Evolutionary conservation across 2,329 filamentous ascomycete genomes (phyloP).

Genomic region (Epicoccum sorghinum): DNA sequence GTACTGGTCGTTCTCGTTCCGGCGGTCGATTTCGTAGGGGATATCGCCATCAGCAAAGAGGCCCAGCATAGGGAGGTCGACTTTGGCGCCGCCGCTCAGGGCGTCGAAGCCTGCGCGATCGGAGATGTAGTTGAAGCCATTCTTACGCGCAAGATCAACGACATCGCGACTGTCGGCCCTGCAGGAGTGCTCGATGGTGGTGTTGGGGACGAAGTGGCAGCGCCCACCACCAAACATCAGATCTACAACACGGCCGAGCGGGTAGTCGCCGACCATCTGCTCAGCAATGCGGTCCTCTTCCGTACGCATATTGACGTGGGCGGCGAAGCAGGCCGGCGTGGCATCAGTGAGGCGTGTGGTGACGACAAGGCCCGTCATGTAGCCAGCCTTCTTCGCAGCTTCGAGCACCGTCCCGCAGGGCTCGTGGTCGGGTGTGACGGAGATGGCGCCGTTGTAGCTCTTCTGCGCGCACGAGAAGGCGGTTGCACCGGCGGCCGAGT

Average conservation of each 20-base stretch:
- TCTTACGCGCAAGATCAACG: conserved; percentile 71
- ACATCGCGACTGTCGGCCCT: conserved; percentile 79
- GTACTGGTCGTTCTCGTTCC: conserved; percentile 77
- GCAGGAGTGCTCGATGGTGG: conserved; percentile 75
- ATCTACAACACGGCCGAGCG: conserved; percentile 85
- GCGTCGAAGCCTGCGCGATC: conserved; percentile 76
- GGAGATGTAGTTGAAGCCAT: conserved; percentile 81
- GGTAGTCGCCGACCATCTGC: conserved; percentile 88
- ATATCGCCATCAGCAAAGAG: conserved; percentile 84
- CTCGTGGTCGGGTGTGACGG: conserved; percentile 80
- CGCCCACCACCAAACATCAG: conserved; percentile 90
- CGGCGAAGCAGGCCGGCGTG: conserved; percentile 92
- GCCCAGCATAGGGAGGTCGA: conserved; percentile 81
- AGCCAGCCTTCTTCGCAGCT: conserved; percentile 89
- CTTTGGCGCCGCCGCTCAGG: conserved; percentile 68
- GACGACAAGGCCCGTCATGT: conserved; percentile 90
- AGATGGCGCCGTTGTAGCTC: conserved; percentile 97
- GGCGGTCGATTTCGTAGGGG: conserved; percentile 91
- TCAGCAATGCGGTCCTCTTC: conserved; percentile 92
- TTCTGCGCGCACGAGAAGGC: conserved; percentile 93
- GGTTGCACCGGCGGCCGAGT: conserved; percentile 95
- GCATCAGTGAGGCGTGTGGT: conserved; percentile 96
- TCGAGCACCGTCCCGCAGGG: conserved; percentile 94
- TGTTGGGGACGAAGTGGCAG: conserved; percentile 90
- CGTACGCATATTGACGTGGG: conserved; percentile 78